Conservation (phyloP, 2,329 filamentous ascomycete species). For the Diplodia corticola region DNA sequence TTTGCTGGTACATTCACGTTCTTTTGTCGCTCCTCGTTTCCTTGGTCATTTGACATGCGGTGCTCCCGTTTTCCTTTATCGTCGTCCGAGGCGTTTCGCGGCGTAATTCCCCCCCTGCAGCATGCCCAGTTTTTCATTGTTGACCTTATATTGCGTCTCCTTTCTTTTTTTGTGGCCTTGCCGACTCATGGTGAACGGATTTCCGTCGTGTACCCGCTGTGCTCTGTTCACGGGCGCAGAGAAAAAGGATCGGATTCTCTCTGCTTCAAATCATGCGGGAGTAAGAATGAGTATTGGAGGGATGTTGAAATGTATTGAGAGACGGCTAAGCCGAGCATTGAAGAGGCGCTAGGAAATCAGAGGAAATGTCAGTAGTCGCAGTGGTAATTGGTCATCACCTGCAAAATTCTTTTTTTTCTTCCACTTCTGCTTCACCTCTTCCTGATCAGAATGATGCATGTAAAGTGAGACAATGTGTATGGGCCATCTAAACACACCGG, state of each 20-base stretch:
- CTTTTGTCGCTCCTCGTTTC: neutral
- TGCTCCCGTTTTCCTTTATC: neutral
- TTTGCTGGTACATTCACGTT: neutral
- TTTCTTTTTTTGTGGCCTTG: neutral
- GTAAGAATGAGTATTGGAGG: neutral
- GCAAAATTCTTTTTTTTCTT: neutral
- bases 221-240: neutral
- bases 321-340: neutral
- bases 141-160: neutral
- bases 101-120: neutral
- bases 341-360: neutral
- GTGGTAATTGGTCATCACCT: neutral
- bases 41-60: neutral
- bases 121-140: neutral
- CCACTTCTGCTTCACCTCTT: neutral
- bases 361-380: constrained; percentile 6
- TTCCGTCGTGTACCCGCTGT: neutral
- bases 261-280: neutral
- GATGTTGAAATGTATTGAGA: neutral
- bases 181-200: neutral
- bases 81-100: neutral
- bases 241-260: neutral
- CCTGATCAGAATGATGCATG: neutral
- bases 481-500: neutral
- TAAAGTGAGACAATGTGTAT: neutral